Evolutionary conservation across 495 filamentous ascomycete genomes (phyloP).

Genomic region (Talaromyces proteolyticus): DNA sequence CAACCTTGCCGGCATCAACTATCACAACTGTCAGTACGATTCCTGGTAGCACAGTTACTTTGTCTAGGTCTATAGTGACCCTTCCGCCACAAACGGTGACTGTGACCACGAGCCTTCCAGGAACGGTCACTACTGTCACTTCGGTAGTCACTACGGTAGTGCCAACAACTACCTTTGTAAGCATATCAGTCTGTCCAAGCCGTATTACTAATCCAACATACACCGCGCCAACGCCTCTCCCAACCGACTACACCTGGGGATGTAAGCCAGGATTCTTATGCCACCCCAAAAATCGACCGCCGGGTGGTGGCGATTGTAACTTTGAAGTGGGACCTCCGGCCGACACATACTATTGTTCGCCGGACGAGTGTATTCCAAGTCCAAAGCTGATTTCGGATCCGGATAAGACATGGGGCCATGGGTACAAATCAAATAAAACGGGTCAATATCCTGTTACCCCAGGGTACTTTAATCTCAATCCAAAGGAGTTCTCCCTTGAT

Average conservation of each 20-base stretch:
- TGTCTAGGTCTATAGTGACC: conserved; percentile 5
- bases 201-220: conserved; percentile 27
- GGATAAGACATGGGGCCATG: conserved; percentile 1
- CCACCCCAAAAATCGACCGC: conserved; percentile 15
- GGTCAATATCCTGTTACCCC: conserved; percentile 4
- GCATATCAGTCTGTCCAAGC: conserved; percentile 26
- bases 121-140: conserved; percentile 5
- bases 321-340: conserved; percentile 12
- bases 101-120: conserved; percentile 5
- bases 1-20: conserved; percentile 11
- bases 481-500: conserved; percentile 6
- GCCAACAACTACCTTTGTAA: conserved; percentile 11
- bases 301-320: conserved; percentile 16
- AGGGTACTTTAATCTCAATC: conserved; percentile 10
- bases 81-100: conserved; percentile 2
- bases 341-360: conserved; percentile 11
- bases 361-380: conserved; percentile 11
- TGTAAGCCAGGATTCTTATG: conserved; percentile 57
- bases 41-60: conserved; percentile 9
- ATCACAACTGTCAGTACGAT: conserved; percentile 7
- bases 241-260: conserved; percentile 12
- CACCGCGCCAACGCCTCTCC: conserved; percentile 13
- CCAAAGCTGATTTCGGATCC: conserved; percentile 1
- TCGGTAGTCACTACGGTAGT: conserved; percentile 7
- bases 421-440: background rate